A percentile compares a stretch with the other conserved stretches of the same genome.
Conservation (phyloP, 2,329 filamentous ascomycete genomes). For the Aspergillus transmontanensis region DNA sequence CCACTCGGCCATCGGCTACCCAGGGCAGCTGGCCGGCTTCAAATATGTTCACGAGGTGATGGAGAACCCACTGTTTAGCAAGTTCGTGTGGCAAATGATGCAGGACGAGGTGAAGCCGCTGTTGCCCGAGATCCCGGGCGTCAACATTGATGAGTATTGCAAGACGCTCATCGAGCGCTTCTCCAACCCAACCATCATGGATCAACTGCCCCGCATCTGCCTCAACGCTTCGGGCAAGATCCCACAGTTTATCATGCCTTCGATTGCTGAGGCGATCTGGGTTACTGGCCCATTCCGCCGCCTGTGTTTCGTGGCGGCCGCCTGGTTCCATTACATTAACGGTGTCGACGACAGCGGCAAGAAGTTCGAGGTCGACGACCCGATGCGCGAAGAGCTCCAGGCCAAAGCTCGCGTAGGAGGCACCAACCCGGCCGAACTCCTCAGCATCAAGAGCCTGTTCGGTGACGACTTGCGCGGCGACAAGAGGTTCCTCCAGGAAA, state of each 20-base stretch:
- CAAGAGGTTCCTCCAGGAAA: constrained; percentile 51
- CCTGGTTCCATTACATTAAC: constrained; percentile 56
- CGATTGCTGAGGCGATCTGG: constrained; percentile 49
- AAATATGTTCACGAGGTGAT: constrained; percentile 59
- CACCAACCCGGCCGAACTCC: constrained; percentile 44
- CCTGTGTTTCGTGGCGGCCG: constrained; percentile 52
- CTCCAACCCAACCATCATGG: constrained; percentile 60
- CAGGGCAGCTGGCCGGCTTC: constrained; percentile 56
- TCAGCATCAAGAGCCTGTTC: constrained; percentile 52
- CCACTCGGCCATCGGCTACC: constrained; percentile 57
- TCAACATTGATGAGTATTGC: constrained; percentile 57
- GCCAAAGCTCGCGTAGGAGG: constrained; percentile 49
- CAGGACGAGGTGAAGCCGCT: constrained; percentile 58
- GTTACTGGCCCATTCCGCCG: constrained; percentile 48
- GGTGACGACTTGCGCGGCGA: constrained; percentile 55
- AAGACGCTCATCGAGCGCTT: constrained; percentile 57
- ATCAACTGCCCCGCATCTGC: constrained; percentile 56
- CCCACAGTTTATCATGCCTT: constrained; percentile 48
- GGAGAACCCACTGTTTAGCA: constrained; percentile 50
- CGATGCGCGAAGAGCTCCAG: constrained; percentile 53
- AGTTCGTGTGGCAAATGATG: constrained; percentile 59
- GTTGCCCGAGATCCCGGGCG: constrained; percentile 53
- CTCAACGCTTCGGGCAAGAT: constrained; percentile 59
- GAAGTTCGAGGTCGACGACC: constrained; percentile 47
- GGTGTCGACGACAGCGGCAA: constrained; percentile 55